These are phyloP conservation scores for Anastatica hierochuntica DNA, from an alignment of 345 rosid genomes.

Conservation along the genomic window DNA sequence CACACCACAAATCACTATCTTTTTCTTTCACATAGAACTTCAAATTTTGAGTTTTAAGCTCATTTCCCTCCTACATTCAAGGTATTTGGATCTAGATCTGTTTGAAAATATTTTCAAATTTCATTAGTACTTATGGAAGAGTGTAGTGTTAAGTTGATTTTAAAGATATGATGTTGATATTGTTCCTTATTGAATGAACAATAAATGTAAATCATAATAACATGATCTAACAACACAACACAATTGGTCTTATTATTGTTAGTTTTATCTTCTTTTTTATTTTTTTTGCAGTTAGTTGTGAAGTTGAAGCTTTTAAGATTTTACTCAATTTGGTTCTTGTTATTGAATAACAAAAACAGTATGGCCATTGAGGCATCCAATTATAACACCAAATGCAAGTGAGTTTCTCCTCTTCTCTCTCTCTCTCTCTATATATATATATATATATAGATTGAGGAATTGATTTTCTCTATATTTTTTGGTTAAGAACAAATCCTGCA, in stretches of 20 bases:
- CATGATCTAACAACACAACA: constrained; percentile 21
- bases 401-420: constrained; percentile 12
- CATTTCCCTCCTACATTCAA: constrained; percentile 9
- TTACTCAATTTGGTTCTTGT: constrained; percentile 11
- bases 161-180: constrained; percentile 22
- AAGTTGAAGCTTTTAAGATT: constrained; percentile 10
- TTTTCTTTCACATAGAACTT: constrained; percentile 1
- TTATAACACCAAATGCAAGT: constrained; percentile 33
- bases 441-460: constrained; percentile 8
- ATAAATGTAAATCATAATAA: constrained; percentile 19
- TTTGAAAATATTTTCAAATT: not conserved
- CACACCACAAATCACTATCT: no score
- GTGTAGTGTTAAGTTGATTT: constrained; percentile 14
- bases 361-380: constrained; percentile 31
- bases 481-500: constrained; percentile 20
- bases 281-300: constrained; percentile 18
- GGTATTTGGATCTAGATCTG: constrained; percentile 9
- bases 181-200: constrained; percentile 17
- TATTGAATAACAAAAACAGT: constrained; percentile 1
- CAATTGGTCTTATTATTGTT: constrained; percentile 4
- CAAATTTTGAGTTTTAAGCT: not conserved
- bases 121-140: not conserved
- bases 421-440: not conserved
- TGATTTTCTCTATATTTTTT: not conserved
- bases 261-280: not conserved